Conservation (phyloP, 2,329 filamentous ascomycete species). For the Cladosporium sphaerospermum region DNA sequence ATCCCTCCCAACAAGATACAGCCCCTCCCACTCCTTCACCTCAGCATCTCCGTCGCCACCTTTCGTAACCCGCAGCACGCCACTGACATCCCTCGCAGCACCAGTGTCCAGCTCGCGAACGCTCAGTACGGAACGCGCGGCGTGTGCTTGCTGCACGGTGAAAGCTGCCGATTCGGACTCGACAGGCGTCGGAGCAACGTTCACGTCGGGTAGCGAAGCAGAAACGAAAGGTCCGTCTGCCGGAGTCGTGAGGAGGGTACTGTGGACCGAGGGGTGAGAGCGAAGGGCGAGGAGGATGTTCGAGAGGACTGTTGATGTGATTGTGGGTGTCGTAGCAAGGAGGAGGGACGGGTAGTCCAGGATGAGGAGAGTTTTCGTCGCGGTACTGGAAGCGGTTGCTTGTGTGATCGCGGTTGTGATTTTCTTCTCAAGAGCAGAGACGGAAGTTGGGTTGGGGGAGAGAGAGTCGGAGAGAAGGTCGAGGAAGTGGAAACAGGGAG, state of each 20-base stretch:
- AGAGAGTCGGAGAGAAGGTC: constrained; percentile 51
- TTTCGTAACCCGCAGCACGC: constrained; percentile 69
- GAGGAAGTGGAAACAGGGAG: constrained; percentile 58
- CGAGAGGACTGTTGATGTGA: constrained; percentile 25
- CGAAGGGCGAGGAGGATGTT: constrained; percentile 27
- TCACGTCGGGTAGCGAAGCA: constrained; percentile 35
- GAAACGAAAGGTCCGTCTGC: constrained; percentile 65
- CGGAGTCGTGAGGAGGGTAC: constrained; percentile 61
- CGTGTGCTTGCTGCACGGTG: constrained; percentile 65
- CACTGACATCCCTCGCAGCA: constrained; percentile 83
- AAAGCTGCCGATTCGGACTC: constrained; percentile 69
- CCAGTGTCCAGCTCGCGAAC: constrained; percentile 77
- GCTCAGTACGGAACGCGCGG: constrained; percentile 64
- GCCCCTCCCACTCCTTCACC: constrained; percentile 57
- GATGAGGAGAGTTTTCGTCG: constrained; percentile 34
- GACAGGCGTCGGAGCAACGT: constrained; percentile 50
- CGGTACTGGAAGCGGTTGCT: constrained; percentile 8
- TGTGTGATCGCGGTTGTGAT: constrained; percentile 7
- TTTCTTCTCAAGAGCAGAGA: constrained; percentile 8
- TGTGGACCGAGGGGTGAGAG: constrained; percentile 50
- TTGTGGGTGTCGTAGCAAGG: constrained; percentile 30
- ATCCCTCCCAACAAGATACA: constrained; percentile 77
- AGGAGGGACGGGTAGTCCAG: constrained; percentile 41
- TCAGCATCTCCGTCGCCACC: constrained; percentile 42
- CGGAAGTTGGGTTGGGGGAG: not conserved